Percentiles rank a stretch among this genome's conserved stretches.
Evolutionary conservation across 176 grass and related monocot genomes (phyloP).

Genomic region (Cenchrus purpureus): DNA sequence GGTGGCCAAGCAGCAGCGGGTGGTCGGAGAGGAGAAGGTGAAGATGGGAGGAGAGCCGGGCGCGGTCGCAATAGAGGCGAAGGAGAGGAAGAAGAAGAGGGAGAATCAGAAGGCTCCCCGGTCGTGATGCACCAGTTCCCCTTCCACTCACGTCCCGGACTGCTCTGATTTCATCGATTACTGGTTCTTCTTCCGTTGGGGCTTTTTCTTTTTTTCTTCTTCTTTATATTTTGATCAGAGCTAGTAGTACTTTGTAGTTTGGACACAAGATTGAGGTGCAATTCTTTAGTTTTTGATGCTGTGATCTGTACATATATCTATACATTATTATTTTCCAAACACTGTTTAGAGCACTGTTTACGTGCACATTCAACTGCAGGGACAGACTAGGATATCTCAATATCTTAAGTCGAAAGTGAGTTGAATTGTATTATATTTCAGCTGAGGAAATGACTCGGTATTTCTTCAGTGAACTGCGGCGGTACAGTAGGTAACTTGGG

Average conservation of each 20-base stretch:
- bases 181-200: background rate
- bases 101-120: background rate
- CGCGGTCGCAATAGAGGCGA: background rate
- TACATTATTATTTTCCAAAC: too few relatives aligned
- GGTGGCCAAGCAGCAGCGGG: background rate
- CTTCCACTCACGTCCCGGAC: conserved; percentile 49
- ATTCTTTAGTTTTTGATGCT: background rate
- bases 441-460: too few relatives aligned
- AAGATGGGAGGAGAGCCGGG: background rate
- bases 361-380: too few relatives aligned
- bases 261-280: background rate
- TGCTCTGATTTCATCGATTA: conserved; percentile 30
- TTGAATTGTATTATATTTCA: too few relatives aligned
- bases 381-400: too few relatives aligned
- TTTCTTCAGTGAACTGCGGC: too few relatives aligned
- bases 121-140: conserved; percentile 42
- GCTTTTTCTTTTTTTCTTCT: background rate
- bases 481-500: too few relatives aligned
- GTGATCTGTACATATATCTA: too few relatives aligned
- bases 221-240: background rate
- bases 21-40: background rate
- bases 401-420: too few relatives aligned
- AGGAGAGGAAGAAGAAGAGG: background rate
- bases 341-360: too few relatives aligned
- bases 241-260: background rate